phyloP scores from a whole-genome alignment of 257 asterid species.

The Solanum piurae region DNA sequence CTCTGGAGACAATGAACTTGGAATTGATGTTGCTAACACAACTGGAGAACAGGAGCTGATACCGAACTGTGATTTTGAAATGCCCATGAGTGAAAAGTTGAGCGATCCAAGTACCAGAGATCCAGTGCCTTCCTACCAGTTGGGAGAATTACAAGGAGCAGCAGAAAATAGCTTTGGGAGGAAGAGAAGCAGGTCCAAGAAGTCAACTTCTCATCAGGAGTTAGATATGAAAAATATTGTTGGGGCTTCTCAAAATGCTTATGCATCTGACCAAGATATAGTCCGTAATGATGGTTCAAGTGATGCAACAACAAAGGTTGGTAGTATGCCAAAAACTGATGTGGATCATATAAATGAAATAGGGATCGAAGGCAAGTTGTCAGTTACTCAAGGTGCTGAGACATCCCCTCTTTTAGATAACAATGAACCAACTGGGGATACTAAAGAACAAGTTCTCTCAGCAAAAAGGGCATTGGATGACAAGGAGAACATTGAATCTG shows the following conservation, averaged over 20 bases:
- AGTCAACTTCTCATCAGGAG: not conserved
- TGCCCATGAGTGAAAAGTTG: not conserved
- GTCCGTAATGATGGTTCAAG: not conserved
- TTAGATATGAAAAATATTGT: conserved; percentile 6
- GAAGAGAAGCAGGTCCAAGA: conserved; percentile 16
- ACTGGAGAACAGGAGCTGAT: conserved; percentile 1
- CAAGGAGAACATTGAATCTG: conserved; percentile 11
- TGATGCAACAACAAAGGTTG: conserved; percentile 2
- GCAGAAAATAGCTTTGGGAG: not conserved
- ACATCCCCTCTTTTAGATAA: not conserved
- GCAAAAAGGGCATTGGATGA: conserved; percentile 1
- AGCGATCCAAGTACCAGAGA: not conserved
- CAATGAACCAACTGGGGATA: conserved; percentile 1
- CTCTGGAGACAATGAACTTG: not conserved
- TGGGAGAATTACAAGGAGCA: not conserved
- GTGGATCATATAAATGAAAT: not conserved
- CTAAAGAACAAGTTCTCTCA: conserved; percentile 13
- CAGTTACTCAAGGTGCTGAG: conserved; percentile 3
- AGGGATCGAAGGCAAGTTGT: conserved; percentile 1
- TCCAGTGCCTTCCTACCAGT: not conserved
- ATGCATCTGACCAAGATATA: not conserved
- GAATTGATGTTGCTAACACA: not conserved
- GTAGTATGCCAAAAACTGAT: not conserved
- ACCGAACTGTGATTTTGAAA: conserved; percentile 7
- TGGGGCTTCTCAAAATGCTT: not conserved